phyloP scores from a whole-genome alignment of 2,329 filamentous ascomycete species.

The Paraconiothyrium sp. region DNA sequence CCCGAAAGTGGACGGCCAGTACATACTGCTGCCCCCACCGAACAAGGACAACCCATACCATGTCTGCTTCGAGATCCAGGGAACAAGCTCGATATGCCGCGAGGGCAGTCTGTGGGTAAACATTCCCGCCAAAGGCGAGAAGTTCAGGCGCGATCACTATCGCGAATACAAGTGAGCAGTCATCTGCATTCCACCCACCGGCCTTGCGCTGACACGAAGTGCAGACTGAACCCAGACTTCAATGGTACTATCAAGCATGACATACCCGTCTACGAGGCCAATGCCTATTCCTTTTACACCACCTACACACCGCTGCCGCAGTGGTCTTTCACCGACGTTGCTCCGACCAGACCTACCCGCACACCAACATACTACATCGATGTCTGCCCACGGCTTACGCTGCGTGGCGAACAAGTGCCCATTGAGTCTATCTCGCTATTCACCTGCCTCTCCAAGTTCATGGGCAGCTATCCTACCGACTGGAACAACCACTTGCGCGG shows the following conservation, averaged over 20 bases:
- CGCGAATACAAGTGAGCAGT: slow-evolving; percentile 83
- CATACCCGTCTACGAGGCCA: slow-evolving; percentile 81
- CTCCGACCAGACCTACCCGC: slow-evolving; percentile 66
- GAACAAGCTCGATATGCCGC: slow-evolving; percentile 93
- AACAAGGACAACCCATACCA: slow-evolving; percentile 70
- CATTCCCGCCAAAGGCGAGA: slow-evolving; percentile 78
- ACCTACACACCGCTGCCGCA: slow-evolving; percentile 89
- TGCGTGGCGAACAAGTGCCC: slow-evolving; percentile 79
- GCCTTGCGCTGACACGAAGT: slow-evolving; percentile 23
- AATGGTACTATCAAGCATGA: slow-evolving; percentile 91
- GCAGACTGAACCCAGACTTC: slow-evolving; percentile 88
- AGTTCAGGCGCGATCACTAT: slow-evolving; percentile 82
- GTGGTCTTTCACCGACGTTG: slow-evolving; percentile 69
- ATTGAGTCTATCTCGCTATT: slow-evolving; percentile 90
- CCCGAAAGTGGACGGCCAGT: slow-evolving; percentile 86
- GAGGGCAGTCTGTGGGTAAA: slow-evolving; percentile 97
- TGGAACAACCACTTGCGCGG: slow-evolving; percentile 91
- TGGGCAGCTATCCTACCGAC: slow-evolving; percentile 88
- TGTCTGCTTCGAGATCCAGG: slow-evolving; percentile 89
- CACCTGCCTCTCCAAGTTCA: slow-evolving; percentile 96
- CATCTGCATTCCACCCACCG: neutral
- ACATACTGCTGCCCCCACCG: slow-evolving; percentile 88
- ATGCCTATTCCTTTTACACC: slow-evolving; percentile 93
- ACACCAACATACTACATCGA: slow-evolving; percentile 91
- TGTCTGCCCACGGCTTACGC: slow-evolving; percentile 81